Evolutionary conservation across 2,329 filamentous ascomycete species (phyloP).

Genomic region (Colletotrichum trifolii): DNA sequence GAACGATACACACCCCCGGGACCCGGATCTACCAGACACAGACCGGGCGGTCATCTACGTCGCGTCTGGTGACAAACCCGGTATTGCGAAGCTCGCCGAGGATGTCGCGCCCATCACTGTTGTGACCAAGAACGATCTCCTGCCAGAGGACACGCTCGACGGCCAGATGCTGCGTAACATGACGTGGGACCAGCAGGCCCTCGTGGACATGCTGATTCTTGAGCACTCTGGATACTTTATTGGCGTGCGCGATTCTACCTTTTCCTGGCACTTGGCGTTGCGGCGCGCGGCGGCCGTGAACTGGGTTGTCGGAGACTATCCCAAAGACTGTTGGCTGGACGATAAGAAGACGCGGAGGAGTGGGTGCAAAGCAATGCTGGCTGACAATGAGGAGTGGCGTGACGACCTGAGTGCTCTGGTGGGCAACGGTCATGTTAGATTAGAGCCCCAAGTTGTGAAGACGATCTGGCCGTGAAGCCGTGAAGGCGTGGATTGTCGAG

Average conservation of each 20-base stretch:
- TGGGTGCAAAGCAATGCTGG: neutral
- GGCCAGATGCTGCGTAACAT: constrained; percentile 4
- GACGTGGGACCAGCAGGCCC: constrained; percentile 6
- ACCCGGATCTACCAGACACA: neutral
- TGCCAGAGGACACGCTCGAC: neutral
- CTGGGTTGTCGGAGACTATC: neutral
- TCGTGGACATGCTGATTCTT: constrained; percentile 6
- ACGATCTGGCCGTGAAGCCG: neutral
- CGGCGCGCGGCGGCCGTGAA: neutral
- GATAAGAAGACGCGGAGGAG: neutral
- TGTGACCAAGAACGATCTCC: neutral
- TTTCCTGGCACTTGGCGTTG: neutral
- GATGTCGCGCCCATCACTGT: neutral
- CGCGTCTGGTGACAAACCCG: neutral
- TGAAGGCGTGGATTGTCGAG: neutral
- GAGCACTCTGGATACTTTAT: constrained; percentile 2
- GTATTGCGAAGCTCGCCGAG: neutral
- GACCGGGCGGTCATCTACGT: neutral
- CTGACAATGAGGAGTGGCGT: neutral
- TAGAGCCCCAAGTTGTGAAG: neutral
- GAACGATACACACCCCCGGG: neutral
- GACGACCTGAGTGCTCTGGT: neutral
- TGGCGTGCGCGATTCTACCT: neutral
- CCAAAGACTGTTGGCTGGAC: neutral
- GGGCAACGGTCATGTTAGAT: neutral